Conservation (phyloP, 2,329 filamentous ascomycete species). For the Nemania diffusa region DNA sequence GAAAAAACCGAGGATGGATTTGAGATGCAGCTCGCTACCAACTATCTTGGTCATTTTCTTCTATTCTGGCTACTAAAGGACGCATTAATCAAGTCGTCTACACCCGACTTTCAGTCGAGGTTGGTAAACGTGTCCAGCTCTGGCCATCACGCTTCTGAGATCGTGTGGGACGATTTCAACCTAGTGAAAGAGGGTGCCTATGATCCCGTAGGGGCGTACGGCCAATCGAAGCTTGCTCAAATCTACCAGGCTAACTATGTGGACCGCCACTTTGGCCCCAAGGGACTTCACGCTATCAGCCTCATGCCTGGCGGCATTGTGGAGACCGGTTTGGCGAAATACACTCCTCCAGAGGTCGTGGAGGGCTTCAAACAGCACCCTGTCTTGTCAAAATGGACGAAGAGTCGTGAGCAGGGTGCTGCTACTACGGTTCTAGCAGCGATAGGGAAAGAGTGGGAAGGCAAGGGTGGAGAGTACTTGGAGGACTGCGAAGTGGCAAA, state of each 20-base stretch:
- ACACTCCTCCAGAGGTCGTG: background rate
- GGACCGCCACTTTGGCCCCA: conserved; percentile 54
- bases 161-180: conserved; percentile 19
- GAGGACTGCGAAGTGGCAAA: no score
- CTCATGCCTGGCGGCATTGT: conserved; percentile 14
- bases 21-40: conserved; percentile 22
- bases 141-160: background rate
- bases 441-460: conserved; percentile 48
- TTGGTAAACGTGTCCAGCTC: conserved; percentile 9
- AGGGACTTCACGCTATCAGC: conserved; percentile 53
- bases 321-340: background rate
- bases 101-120: background rate
- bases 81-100: background rate
- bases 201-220: conserved; percentile 43
- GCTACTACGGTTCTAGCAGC: conserved; percentile 55
- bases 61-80: conserved; percentile 18
- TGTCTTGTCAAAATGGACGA: background rate
- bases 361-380: background rate
- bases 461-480: conserved; percentile 15
- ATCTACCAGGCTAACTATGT: conserved; percentile 59
- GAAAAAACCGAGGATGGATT: conserved; percentile 26
- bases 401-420: conserved; percentile 53
- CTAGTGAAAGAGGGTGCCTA: conserved; percentile 11
- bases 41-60: conserved; percentile 18
- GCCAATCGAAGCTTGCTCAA: conserved; percentile 56